A percentile compares a stretch with the other conserved stretches of the same genome.
Evolutionary conservation across 306 rosid genomes (phyloP).

Genomic region (Begonia loranthoides): DNA sequence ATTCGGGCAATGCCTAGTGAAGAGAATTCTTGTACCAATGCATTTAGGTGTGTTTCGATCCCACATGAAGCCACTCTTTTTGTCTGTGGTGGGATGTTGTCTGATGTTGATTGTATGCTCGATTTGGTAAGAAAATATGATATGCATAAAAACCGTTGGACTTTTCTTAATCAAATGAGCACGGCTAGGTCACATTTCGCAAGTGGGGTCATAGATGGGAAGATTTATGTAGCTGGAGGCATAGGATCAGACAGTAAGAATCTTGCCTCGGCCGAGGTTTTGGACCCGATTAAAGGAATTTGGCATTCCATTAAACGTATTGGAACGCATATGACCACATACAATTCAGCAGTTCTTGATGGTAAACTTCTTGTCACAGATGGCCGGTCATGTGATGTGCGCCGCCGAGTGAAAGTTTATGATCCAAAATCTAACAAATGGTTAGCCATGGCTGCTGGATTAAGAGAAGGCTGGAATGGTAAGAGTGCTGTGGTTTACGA

Average conservation of each 20-base stretch:
- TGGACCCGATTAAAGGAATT: too few relatives aligned
- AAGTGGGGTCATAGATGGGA: too few relatives aligned
- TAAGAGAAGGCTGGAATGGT: constrained; percentile 99
- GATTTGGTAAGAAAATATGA: constrained; percentile 89
- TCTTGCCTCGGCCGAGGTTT: too few relatives aligned
- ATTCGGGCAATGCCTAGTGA: constrained; percentile 84
- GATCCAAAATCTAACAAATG: constrained; percentile 68
- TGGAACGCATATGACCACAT: constrained; percentile 91
- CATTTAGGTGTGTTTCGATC: constrained; percentile 68
- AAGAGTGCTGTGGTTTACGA: constrained; percentile 75
- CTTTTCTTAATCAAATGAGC: constrained; percentile 70
- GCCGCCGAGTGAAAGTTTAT: constrained; percentile 87
- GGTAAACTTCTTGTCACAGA: constrained; percentile 88
- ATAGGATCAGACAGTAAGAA: too few relatives aligned
- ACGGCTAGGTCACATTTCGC: constrained; percentile 73
- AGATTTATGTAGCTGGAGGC: too few relatives aligned
- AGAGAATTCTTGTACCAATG: constrained; percentile 86
- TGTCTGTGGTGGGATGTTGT: constrained; percentile 90
- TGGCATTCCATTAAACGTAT: constrained; percentile 61
- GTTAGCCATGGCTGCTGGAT: constrained; percentile 82
- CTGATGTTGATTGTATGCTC: constrained; percentile 88
- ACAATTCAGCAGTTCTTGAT: constrained; percentile 79
- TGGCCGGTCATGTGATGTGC: constrained; percentile 88
- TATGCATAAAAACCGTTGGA: constrained; percentile 83
- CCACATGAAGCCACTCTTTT: too few relatives aligned